These are phyloP conservation scores for Solanum hybrid DNA, from an alignment of 305 asterid species.

Conservation along the genomic window DNA sequence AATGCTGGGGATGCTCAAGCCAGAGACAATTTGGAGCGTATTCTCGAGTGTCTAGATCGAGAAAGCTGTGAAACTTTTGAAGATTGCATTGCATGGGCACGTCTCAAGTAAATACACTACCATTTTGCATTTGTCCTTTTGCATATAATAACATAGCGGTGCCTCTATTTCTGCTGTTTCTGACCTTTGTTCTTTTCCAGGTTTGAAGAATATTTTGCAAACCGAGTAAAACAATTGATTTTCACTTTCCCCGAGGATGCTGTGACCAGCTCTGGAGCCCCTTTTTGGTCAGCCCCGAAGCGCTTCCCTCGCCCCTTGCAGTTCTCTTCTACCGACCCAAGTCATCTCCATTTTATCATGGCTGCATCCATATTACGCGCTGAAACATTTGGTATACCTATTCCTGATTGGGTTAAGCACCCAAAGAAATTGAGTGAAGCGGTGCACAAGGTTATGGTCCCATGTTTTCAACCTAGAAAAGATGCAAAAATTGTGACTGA, in stretches of 20 bases:
- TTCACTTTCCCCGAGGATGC: slow-evolving; percentile 94
- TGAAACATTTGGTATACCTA: slow-evolving; percentile 71
- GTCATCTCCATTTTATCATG: slow-evolving; percentile 84
- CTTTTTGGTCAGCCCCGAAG: slow-evolving; percentile 97
- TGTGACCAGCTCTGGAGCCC: slow-evolving; percentile 77
- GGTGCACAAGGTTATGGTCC: slow-evolving; percentile 55
- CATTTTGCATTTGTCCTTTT: background rate
- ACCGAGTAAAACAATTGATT: slow-evolving; percentile 76
- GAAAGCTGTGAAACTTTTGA: slow-evolving; percentile 78
- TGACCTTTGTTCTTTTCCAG: slow-evolving; percentile 23
- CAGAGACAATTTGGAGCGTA: slow-evolving; percentile 77
- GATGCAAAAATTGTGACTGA: slow-evolving; percentile 77
- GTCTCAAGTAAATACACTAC: slow-evolving; percentile 43
- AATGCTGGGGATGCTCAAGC: slow-evolving; percentile 97
- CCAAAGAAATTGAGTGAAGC: slow-evolving; percentile 69
- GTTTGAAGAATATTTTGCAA: slow-evolving; percentile 82
- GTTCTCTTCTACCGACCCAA: slow-evolving; percentile 54
- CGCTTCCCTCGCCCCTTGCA: slow-evolving; percentile 73
- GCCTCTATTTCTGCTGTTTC: background rate
- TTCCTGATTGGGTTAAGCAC: slow-evolving; percentile 83
- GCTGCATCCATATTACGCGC: slow-evolving; percentile 83
- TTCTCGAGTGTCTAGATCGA: slow-evolving; percentile 68
- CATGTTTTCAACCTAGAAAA: slow-evolving; percentile 63
- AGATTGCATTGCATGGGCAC: slow-evolving; percentile 86
- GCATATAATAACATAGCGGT: background rate